Percentiles rank a stretch among this genome's conserved stretches.
Evolutionary conservation across 768 basidiomycete species (phyloP).

Genomic region (Gyrodon lividus): DNA sequence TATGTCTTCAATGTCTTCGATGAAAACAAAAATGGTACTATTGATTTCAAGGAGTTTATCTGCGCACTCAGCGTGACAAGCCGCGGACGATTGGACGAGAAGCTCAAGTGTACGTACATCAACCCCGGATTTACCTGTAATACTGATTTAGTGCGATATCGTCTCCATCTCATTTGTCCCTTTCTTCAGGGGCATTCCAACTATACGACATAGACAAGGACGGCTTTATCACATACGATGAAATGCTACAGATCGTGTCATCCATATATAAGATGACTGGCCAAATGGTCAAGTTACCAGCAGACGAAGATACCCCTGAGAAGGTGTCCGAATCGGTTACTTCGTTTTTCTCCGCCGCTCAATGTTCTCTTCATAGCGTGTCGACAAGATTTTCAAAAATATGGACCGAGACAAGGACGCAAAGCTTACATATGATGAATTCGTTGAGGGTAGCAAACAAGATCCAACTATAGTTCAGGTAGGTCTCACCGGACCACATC

Average conservation of each 20-base stretch:
- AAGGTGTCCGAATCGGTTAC: constrained; percentile 56
- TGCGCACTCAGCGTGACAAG: constrained; percentile 95
- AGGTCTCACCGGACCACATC: constrained; percentile 21
- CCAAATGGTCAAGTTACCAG: constrained; percentile 97
- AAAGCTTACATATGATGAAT: constrained; percentile 91
- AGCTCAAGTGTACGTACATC: constrained; percentile 83
- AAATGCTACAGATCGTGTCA: constrained; percentile 98
- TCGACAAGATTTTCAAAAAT: constrained; percentile 96
- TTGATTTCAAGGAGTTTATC: constrained; percentile 99
- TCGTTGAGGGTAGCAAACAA: constrained; percentile 97
- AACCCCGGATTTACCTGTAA: neutral
- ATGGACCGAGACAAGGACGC: constrained; percentile 98
- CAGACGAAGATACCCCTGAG: constrained; percentile 99
- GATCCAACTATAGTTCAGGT: constrained; percentile 99
- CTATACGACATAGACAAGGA: constrained; percentile 99
- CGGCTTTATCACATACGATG: constrained; percentile 96
- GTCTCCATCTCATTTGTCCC: constrained; percentile 18
- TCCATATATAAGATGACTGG: constrained; percentile 99
- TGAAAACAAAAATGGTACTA: constrained; percentile 91
- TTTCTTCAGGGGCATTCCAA: constrained; percentile 91
- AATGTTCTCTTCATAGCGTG: constrained; percentile 57
- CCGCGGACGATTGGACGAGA: constrained; percentile 92
- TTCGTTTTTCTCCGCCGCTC: constrained; percentile 9
- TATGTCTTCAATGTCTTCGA: constrained; percentile 99
- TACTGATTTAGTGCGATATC: neutral